Evolutionary conservation across 768 basidiomycete genomes (phyloP).

Genomic region (Mycena belliarum): DNA sequence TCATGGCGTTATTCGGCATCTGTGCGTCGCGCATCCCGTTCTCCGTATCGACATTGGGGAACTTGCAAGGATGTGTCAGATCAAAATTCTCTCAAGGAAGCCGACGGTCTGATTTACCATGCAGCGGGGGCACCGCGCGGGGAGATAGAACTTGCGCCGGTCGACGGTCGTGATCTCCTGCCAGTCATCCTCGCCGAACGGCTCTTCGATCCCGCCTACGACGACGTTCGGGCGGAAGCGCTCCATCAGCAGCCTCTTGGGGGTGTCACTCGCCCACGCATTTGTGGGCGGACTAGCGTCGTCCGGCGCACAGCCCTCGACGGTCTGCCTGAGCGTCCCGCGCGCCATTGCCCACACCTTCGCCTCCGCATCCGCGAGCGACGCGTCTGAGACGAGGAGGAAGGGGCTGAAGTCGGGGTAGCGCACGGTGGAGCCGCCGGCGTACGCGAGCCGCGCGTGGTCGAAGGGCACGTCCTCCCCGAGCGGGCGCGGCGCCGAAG

Average conservation of each 20-base stretch:
- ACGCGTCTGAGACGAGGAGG: slow-evolving; percentile 18
- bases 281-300: slow-evolving; percentile 1
- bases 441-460: slow-evolving; percentile 11
- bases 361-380: slow-evolving; percentile 17
- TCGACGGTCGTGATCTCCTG: slow-evolving; percentile 17
- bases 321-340: background rate
- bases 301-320: slow-evolving; percentile 15
- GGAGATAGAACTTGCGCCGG: slow-evolving; percentile 6
- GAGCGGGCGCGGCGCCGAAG: slow-evolving; percentile 9
- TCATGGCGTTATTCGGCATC: slow-evolving; percentile 24
- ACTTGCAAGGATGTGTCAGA: background rate
- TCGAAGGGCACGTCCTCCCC: slow-evolving; percentile 10
- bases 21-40: slow-evolving; percentile 14
- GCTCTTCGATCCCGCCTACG: slow-evolving; percentile 15
- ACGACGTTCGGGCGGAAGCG: slow-evolving; percentile 22
- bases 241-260: slow-evolving; percentile 18
- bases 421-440: slow-evolving; percentile 17
- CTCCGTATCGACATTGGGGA: slow-evolving; percentile 23
- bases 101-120: slow-evolving; percentile 3
- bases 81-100: background rate
- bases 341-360: slow-evolving; percentile 20
- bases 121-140: slow-evolving; percentile 18
- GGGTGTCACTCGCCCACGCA: slow-evolving; percentile 12
- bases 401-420: slow-evolving; percentile 20
- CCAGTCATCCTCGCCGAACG: slow-evolving; percentile 23